phyloP scores from a whole-genome alignment of 2,329 filamentous ascomycete species.

The Cytospora mali region DNA sequence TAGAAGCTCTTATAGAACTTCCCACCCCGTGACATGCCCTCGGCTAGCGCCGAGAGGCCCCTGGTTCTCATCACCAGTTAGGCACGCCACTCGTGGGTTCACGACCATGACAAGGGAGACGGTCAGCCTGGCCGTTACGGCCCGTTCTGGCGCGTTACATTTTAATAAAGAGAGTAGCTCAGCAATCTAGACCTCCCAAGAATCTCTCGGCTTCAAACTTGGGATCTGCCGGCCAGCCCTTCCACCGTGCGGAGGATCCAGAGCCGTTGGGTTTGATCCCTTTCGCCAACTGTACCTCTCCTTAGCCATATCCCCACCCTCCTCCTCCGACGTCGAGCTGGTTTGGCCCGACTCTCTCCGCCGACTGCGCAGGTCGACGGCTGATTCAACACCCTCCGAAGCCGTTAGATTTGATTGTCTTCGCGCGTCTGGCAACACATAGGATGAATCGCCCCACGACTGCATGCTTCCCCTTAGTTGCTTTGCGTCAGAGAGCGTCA shows the following conservation, averaged over 20 bases:
- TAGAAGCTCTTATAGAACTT: too few species aligned
- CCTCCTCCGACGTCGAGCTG: neutral
- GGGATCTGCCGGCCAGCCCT: neutral
- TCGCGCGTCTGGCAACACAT: neutral
- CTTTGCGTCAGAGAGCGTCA: neutral
- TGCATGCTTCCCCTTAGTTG: neutral
- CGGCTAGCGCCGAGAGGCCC: too few species aligned
- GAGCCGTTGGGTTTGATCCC: neutral
- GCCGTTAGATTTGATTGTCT: neutral
- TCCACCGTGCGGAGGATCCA: neutral
- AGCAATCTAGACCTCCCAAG: conserved; percentile 13
- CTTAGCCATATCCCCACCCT: neutral
- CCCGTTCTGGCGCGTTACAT: too few species aligned
- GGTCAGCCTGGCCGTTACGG: too few species aligned
- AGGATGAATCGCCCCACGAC: neutral
- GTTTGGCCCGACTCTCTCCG: neutral
- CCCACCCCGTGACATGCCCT: too few species aligned
- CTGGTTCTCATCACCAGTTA: too few species aligned
- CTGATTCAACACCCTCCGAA: neutral
- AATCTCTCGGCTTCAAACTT: conserved; percentile 3
- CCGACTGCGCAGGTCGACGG: neutral
- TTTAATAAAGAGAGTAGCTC: too few species aligned
- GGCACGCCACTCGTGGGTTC: too few species aligned
- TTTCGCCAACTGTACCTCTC: neutral
- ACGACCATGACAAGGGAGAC: too few species aligned